Conservation (phyloP, 495 filamentous ascomycete genomes). For the Penicillium canescens region DNA sequence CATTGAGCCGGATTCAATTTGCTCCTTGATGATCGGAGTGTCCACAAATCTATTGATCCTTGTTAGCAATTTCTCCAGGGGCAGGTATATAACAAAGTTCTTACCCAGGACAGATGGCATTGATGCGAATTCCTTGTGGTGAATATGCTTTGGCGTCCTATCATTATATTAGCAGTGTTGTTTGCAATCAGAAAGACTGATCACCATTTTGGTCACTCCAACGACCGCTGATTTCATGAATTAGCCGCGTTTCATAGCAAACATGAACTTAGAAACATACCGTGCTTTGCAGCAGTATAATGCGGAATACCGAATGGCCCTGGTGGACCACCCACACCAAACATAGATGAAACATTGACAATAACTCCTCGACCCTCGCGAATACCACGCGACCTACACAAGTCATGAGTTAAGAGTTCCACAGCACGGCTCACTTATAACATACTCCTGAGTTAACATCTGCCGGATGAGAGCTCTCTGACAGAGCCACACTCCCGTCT, state of each 20-base stretch:
- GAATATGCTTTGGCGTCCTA: constrained; percentile 47
- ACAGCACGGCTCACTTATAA: not conserved
- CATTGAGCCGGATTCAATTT: constrained; percentile 23
- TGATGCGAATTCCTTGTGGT: constrained; percentile 47
- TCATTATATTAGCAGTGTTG: not conserved
- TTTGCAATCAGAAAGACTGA: not conserved
- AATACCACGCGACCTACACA: constrained; percentile 11
- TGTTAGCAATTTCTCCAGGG: not conserved
- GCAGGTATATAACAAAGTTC: not conserved
- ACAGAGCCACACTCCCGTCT: constrained; percentile 49
- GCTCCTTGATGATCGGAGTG: constrained; percentile 35
- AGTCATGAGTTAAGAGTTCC: not conserved
- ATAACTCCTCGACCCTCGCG: constrained; percentile 29
- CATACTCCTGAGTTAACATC: constrained; percentile 50
- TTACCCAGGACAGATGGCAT: constrained; percentile 49
- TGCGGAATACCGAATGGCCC: constrained; percentile 24
- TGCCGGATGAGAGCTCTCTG: constrained; percentile 47
- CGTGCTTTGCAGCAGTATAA: constrained; percentile 47
- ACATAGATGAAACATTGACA: constrained; percentile 33
- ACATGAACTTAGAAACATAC: constrained; percentile 11
- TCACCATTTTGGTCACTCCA: constrained; percentile 43
- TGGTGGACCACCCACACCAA: constrained; percentile 22
- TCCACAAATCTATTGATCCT: constrained; percentile 27
- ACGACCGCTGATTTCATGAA: constrained; percentile 23
- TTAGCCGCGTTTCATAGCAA: not conserved